Conservation (phyloP, 768 basidiomycete genomes). For the Pulveroboletus sp. region DNA sequence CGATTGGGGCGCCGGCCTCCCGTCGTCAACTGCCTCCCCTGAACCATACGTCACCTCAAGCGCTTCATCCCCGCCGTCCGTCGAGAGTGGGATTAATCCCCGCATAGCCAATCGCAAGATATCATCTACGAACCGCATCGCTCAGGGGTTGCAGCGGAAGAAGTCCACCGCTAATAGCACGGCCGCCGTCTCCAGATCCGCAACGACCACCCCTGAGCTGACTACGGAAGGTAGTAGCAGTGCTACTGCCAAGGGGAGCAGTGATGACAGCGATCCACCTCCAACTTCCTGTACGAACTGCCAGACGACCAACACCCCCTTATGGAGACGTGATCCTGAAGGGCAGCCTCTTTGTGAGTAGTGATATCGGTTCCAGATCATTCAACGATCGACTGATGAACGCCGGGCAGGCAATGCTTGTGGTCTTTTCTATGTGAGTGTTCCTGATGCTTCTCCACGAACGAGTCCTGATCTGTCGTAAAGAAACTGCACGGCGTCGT, state of each 20-base stretch:
- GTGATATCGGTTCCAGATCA: slow-evolving; percentile 3
- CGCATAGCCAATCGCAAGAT: slow-evolving; percentile 51
- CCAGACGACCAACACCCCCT: slow-evolving; percentile 89
- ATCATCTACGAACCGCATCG: slow-evolving; percentile 58
- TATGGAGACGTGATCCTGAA: slow-evolving; percentile 91
- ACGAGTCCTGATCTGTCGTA: slow-evolving; percentile 12
- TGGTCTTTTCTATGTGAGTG: slow-evolving; percentile 85
- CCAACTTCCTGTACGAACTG: slow-evolving; percentile 93
- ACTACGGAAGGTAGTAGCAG: slow-evolving; percentile 31
- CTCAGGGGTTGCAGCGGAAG: slow-evolving; percentile 53
- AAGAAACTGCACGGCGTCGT: slow-evolving; percentile 97
- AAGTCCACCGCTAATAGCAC: slow-evolving; percentile 35
- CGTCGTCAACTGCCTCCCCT: slow-evolving; percentile 71
- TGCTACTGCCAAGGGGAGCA: slow-evolving; percentile 36
- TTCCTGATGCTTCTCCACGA: neutral
- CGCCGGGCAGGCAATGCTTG: slow-evolving; percentile 71
- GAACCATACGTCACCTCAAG: slow-evolving; percentile 66
- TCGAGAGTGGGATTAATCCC: slow-evolving; percentile 42
- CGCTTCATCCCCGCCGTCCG: slow-evolving; percentile 71
- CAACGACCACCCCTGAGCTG: slow-evolving; percentile 67
- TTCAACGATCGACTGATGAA: slow-evolving; percentile 14
- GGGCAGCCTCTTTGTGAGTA: slow-evolving; percentile 85
- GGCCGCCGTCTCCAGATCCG: slow-evolving; percentile 41
- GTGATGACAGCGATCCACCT: slow-evolving; percentile 64
- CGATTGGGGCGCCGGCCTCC: slow-evolving; percentile 73